Percentiles rank a stretch among this genome's conserved stretches.
These are phyloP conservation scores for Physcomitrium patens DNA, from an alignment of 225 moss, liverwort and hornwort species.

Conservation along the genomic window DNA sequence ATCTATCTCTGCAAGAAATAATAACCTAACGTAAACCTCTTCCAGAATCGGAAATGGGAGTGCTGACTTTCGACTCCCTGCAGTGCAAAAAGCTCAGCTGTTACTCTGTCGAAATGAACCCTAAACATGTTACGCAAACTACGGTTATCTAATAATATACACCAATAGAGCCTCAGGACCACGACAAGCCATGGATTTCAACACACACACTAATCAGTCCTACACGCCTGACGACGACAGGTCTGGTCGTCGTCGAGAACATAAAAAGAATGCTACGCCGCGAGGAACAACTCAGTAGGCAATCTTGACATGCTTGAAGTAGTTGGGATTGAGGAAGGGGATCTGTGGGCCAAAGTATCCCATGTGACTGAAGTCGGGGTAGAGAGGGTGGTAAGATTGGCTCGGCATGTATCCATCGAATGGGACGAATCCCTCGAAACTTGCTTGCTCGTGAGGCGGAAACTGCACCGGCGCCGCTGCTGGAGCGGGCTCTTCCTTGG, in stretches of 20 bases:
- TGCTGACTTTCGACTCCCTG: conserved; percentile 28
- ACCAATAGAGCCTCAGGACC: conserved; percentile 2
- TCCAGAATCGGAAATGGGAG: conserved; percentile 13
- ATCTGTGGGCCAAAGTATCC: conserved; percentile 34
- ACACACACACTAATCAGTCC: neutral
- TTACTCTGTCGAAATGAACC: conserved; percentile 17
- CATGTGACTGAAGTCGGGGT: conserved; percentile 43
- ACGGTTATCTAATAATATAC: conserved; percentile 29
- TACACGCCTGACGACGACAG: neutral
- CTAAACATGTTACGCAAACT: neutral
- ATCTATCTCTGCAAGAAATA: conserved; percentile 20
- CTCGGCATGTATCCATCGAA: conserved; percentile 41
- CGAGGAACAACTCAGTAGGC: conserved; percentile 30
- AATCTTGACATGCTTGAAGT: conserved; percentile 57
- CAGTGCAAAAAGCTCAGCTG: conserved; percentile 1
- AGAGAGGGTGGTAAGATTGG: conserved; percentile 50
- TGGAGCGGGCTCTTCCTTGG: neutral
- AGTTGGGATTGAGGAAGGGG: conserved; percentile 52
- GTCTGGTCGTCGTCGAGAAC: no score
- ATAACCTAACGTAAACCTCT: conserved; percentile 2
- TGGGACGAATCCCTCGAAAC: conserved; percentile 32
- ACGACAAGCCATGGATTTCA: neutral
- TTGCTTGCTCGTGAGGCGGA: conserved; percentile 29
- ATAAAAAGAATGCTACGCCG: no score
- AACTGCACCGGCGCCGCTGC: conserved; percentile 32